Evolutionary conservation across 164 flowering plant genomes (phyloP).

Genomic region (Warburgia ugandensis): DNA sequence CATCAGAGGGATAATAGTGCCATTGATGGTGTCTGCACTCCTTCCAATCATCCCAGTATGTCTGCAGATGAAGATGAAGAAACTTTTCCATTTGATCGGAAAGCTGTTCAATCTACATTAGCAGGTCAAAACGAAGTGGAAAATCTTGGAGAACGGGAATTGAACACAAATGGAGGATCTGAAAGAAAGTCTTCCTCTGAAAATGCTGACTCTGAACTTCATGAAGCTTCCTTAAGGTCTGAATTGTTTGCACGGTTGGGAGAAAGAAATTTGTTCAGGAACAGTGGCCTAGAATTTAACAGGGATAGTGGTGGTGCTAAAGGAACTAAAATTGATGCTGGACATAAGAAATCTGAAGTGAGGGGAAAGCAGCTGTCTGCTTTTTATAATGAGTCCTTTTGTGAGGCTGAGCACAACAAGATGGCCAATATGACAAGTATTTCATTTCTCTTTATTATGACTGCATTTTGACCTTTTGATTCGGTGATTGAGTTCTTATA

Average conservation of each 20-base stretch:
- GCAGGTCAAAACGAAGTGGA: slow-evolving; percentile 15
- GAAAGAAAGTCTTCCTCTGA: slow-evolving; percentile 12
- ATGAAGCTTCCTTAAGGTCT: slow-evolving; percentile 75
- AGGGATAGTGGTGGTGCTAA: slow-evolving; percentile 19
- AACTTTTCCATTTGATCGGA: slow-evolving; percentile 22
- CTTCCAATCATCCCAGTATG: slow-evolving; percentile 26
- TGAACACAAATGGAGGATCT: slow-evolving; percentile 8
- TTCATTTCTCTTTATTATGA: background rate
- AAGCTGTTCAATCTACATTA: slow-evolving; percentile 18
- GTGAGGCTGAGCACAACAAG: slow-evolving; percentile 23
- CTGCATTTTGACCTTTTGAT: background rate
- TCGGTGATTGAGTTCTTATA: too few species aligned
- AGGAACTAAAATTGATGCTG: slow-evolving; percentile 23
- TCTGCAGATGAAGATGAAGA: slow-evolving; percentile 53
- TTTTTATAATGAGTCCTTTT: slow-evolving; percentile 1
- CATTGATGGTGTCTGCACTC: slow-evolving; percentile 29
- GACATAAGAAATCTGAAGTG: slow-evolving; percentile 22
- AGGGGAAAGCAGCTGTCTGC: slow-evolving; percentile 7
- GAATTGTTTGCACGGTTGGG: slow-evolving; percentile 60
- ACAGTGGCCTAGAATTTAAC: slow-evolving; percentile 8
- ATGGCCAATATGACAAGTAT: slow-evolving; percentile 34
- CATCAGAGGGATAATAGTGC: slow-evolving; percentile 22
- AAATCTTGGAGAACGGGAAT: slow-evolving; percentile 16
- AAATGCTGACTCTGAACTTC: slow-evolving; percentile 38
- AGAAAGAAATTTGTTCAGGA: slow-evolving; percentile 22